Percentiles rank a stretch among this genome's conserved stretches.
These are phyloP conservation scores for Raffaelea ambrosiae DNA, from an alignment of 2,329 filamentous ascomycete genomes.

Conservation along the genomic window DNA sequence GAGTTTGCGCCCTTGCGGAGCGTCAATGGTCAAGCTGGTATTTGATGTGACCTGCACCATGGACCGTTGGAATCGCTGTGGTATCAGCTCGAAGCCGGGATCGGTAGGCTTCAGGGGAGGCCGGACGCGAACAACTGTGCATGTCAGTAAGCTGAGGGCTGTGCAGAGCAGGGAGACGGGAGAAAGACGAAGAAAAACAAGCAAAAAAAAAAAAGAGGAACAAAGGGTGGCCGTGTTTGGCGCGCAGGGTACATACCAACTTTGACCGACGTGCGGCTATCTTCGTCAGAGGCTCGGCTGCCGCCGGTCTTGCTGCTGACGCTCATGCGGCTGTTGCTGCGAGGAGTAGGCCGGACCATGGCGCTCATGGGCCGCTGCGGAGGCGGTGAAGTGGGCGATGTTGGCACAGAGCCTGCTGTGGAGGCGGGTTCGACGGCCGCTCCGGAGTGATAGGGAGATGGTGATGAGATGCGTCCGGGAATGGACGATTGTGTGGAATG, in stretches of 20 bases:
- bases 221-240: neutral
- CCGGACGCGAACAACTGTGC: conserved; percentile 78
- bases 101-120: conserved; percentile 76
- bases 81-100: conserved; percentile 89
- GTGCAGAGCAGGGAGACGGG: neutral
- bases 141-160: conserved; percentile 3
- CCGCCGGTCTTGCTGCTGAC: conserved; percentile 68
- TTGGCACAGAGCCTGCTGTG: neutral
- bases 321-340: conserved; percentile 81
- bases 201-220: conserved; percentile 7
- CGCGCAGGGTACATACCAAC: conserved; percentile 61
- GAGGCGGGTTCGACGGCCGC: neutral
- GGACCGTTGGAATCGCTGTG: conserved; percentile 85
- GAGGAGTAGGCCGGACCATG: conserved; percentile 62
- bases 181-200: conserved; percentile 2
- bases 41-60: conserved; percentile 85
- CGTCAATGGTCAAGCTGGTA: conserved; percentile 81
- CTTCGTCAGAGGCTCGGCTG: conserved; percentile 83
- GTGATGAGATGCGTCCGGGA: neutral
- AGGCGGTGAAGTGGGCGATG: conserved; percentile 49
- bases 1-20: conserved; percentile 83
- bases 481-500: neutral
- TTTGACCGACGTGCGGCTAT: conserved; percentile 86
- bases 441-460: neutral
- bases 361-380: conserved; percentile 70